phyloP scores from a whole-genome alignment of 2,329 filamentous ascomycete species.

The Penicillium decumbens region DNA sequence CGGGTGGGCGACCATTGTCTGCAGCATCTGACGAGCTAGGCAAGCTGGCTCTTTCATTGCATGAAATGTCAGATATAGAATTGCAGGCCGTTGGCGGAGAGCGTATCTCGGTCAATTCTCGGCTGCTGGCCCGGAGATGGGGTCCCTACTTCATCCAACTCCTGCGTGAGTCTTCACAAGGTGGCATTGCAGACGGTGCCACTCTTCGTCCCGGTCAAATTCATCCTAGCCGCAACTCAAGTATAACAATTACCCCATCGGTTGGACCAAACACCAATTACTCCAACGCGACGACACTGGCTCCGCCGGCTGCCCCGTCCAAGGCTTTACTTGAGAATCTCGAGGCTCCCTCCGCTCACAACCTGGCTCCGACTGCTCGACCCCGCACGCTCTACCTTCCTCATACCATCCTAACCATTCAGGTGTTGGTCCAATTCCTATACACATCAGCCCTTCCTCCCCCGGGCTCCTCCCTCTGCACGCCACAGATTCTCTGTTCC shows the following conservation, averaged over 20 bases:
- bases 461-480: slow-evolving; percentile 71
- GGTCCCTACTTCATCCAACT: slow-evolving; percentile 94
- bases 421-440: slow-evolving; percentile 84
- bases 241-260: slow-evolving; percentile 73
- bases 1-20: slow-evolving; percentile 71
- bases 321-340: slow-evolving; percentile 40
- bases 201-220: slow-evolving; percentile 63
- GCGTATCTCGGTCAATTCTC: slow-evolving; percentile 87
- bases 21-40: slow-evolving; percentile 80
- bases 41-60: slow-evolving; percentile 68
- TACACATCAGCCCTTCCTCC: slow-evolving; percentile 87
- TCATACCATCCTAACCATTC: slow-evolving; percentile 82
- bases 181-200: slow-evolving; percentile 65
- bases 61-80: slow-evolving; percentile 95
- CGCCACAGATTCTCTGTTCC: slow-evolving; percentile 92
- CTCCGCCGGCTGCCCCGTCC: slow-evolving; percentile 30
- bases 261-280: slow-evolving; percentile 39
- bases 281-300: slow-evolving; percentile 42
- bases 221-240: slow-evolving; percentile 68
- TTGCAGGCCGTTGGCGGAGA: slow-evolving; percentile 88
- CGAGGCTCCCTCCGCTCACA: slow-evolving; percentile 51
- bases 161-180: slow-evolving; percentile 71
- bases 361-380: slow-evolving; percentile 57
- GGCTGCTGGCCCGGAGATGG: slow-evolving; percentile 82
- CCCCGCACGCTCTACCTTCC: slow-evolving; percentile 88